Conservation (phyloP, 2,329 filamentous ascomycete species). For the Aspergillus thermomutatus region DNA sequence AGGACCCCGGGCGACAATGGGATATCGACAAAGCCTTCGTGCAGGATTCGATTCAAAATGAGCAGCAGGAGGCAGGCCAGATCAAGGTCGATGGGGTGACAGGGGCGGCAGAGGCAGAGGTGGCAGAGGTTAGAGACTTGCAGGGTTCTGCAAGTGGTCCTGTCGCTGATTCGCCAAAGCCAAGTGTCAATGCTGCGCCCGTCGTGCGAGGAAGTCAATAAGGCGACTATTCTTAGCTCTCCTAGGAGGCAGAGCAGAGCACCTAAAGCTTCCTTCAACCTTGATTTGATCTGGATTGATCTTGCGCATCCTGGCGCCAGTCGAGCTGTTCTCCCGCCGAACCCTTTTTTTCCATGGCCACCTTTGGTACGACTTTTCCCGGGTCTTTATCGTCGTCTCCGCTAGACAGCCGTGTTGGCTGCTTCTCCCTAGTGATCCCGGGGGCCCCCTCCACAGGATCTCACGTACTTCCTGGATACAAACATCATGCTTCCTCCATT, state of each 20-base stretch:
- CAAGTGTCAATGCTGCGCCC: background rate
- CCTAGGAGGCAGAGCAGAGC: too few species aligned
- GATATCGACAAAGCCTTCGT: conserved; percentile 84
- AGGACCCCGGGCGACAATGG: conserved; percentile 75
- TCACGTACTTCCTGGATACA: background rate
- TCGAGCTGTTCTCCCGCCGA: background rate
- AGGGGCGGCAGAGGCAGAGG: background rate
- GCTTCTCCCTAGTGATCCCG: background rate
- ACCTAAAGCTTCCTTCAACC: background rate
- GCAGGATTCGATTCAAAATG: conserved; percentile 62
- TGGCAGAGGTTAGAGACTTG: conserved; percentile 5
- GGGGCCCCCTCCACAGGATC: background rate
- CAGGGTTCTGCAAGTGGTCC: conserved; percentile 22
- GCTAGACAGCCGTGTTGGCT: background rate
- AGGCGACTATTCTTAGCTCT: background rate
- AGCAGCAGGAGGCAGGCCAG: conserved; percentile 41
- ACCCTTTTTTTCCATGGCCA: background rate
- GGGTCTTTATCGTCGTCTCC: background rate
- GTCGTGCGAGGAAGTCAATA: background rate
- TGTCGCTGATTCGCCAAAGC: conserved; percentile 17
- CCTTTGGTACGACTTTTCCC: background rate
- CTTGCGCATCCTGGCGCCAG: background rate
- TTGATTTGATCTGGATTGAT: background rate
- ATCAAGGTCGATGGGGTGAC: background rate
- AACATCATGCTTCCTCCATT: background rate